A percentile compares a stretch with the other conserved stretches of the same genome.
These are phyloP conservation scores for Nakazawaea ernobii DNA, from an alignment of 805 yeast genomes.

Conservation along the genomic window DNA sequence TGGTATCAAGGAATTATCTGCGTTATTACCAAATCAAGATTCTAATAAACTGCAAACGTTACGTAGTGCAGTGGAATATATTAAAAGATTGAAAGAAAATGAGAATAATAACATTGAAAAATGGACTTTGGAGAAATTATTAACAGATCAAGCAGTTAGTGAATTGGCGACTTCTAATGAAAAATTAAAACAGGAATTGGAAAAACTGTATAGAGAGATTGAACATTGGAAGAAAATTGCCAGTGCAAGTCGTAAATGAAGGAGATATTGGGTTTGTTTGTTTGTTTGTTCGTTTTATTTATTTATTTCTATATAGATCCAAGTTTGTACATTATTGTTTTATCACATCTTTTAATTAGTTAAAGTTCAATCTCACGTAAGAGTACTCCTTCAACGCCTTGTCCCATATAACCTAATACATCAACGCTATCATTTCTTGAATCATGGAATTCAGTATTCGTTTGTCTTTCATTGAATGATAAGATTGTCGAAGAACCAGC, in stretches of 20 bases:
- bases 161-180: slow-evolving; percentile 84
- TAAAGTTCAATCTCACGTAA: slow-evolving; percentile 49
- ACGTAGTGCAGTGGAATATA: slow-evolving; percentile 84
- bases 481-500: slow-evolving; percentile 62
- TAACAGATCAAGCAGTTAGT: slow-evolving; percentile 85
- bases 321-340: neutral
- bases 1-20: slow-evolving; percentile 79
- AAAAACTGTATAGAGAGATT: slow-evolving; percentile 86
- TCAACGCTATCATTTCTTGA: slow-evolving; percentile 44
- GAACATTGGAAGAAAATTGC: slow-evolving; percentile 66
- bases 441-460: slow-evolving; percentile 26
- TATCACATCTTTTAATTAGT: neutral
- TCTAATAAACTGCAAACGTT: slow-evolving; percentile 88
- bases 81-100: slow-evolving; percentile 82
- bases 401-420: slow-evolving; percentile 51
- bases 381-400: slow-evolving; percentile 61
- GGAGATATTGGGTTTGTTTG: neutral
- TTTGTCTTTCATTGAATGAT: slow-evolving; percentile 35
- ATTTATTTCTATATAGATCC: no score
- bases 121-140: slow-evolving; percentile 89
- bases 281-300: neutral
- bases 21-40: slow-evolving; percentile 74
- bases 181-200: slow-evolving; percentile 80
- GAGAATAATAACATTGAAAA: slow-evolving; percentile 88
- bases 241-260: neutral